Conservation (phyloP, 768 basidiomycete species). For the Termitomyces sp. region DNA sequence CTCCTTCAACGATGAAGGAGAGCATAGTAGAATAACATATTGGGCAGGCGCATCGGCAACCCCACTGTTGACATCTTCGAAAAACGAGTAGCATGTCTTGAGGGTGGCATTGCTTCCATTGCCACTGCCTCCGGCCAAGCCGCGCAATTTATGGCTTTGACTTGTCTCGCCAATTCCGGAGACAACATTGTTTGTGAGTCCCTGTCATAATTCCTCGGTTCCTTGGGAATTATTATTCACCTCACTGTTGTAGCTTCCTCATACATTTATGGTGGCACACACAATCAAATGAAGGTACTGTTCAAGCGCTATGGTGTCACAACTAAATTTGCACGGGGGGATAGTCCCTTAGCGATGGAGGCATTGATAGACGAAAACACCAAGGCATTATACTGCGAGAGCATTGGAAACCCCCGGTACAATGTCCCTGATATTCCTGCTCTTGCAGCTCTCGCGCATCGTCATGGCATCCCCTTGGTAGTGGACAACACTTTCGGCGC, state of each 20-base stretch:
- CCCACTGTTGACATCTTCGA: slow-evolving; percentile 48
- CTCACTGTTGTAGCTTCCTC: not conserved
- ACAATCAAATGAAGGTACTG: slow-evolving; percentile 51
- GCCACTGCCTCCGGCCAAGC: slow-evolving; percentile 55
- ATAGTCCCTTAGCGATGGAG: slow-evolving; percentile 40
- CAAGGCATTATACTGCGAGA: slow-evolving; percentile 52
- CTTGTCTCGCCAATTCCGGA: slow-evolving; percentile 42
- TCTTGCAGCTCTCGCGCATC: slow-evolving; percentile 59
- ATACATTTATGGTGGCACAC: slow-evolving; percentile 32
- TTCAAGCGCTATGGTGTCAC: slow-evolving; percentile 37
- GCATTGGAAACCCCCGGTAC: slow-evolving; percentile 58
- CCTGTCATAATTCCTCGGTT: slow-evolving; percentile 9
- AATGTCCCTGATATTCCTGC: slow-evolving; percentile 46
- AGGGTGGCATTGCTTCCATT: slow-evolving; percentile 56
- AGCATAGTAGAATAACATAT: not conserved
- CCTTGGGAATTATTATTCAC: not conserved
- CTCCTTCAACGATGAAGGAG: not conserved
- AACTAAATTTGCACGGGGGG: slow-evolving; percentile 45
- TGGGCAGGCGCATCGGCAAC: slow-evolving; percentile 8
- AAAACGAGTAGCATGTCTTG: slow-evolving; percentile 56
- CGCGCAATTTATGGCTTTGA: slow-evolving; percentile 57
- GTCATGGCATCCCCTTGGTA: slow-evolving; percentile 53
- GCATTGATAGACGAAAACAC: slow-evolving; percentile 55
- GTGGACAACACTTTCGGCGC: slow-evolving; percentile 66
- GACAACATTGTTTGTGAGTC: slow-evolving; percentile 64